These are phyloP conservation scores for Schwanniomyces sp. DNA, from an alignment of 805 yeast species.

Conservation along the genomic window DNA sequence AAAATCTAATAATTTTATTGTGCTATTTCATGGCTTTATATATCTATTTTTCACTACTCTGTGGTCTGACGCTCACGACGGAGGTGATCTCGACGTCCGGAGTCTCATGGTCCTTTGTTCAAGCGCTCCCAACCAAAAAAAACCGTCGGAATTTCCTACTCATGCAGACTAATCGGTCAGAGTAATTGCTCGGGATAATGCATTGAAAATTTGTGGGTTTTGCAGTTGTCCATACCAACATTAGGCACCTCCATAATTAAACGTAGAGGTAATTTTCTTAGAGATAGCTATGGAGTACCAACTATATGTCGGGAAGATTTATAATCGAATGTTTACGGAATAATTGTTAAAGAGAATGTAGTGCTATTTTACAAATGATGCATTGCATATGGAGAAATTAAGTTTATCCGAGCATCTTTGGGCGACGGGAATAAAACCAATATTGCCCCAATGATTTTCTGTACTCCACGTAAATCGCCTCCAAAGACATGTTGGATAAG, in stretches of 20 bases:
- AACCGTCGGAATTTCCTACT: neutral
- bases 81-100: neutral
- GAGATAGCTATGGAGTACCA: too few relatives aligned
- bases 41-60: neutral
- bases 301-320: too few relatives aligned
- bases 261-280: too few relatives aligned
- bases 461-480: neutral
- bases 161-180: neutral
- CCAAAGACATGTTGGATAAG: neutral
- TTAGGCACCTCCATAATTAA: too few relatives aligned
- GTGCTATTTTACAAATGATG: neutral
- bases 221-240: too few relatives aligned
- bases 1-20: neutral
- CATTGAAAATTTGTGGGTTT: too few relatives aligned
- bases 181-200: neutral
- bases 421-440: neutral
- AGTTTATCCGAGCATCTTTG: neutral
- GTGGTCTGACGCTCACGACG: neutral
- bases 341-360: neutral
- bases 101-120: neutral
- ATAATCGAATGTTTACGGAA: neutral
- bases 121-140: neutral
- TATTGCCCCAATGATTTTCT: neutral
- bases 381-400: neutral
- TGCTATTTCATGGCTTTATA: neutral